phyloP scores from a whole-genome alignment of 2,329 filamentous ascomycete genomes.

The Setomelanomma holmii region DNA sequence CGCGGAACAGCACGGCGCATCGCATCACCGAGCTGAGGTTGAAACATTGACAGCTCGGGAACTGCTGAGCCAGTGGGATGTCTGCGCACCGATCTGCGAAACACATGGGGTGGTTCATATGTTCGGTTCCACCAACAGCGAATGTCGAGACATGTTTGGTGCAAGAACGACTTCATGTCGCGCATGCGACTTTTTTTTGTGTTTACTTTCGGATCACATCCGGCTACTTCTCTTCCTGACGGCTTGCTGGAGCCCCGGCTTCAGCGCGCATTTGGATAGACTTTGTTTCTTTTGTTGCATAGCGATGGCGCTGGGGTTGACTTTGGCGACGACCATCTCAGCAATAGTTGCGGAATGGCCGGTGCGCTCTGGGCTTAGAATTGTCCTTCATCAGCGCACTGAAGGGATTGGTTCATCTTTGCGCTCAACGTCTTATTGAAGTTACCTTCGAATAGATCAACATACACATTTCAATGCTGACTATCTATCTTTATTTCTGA shows the following conservation, averaged over 20 bases:
- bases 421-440: too few species aligned
- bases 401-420: too few species aligned
- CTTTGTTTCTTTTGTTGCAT: not conserved
- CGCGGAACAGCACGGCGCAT: not conserved
- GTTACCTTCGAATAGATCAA: too few species aligned
- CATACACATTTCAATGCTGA: too few species aligned
- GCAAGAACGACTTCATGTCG: not conserved
- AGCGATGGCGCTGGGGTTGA: not conserved
- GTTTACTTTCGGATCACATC: not conserved
- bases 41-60: conserved; percentile 3
- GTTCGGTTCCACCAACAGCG: not conserved
- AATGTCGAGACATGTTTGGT: not conserved
- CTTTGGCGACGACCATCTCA: too few species aligned
- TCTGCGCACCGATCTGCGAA: not conserved
- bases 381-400: too few species aligned
- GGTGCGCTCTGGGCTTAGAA: too few species aligned
- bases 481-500: too few species aligned
- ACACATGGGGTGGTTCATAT: not conserved
- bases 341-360: too few species aligned
- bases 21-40: not conserved
- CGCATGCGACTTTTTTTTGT: not conserved
- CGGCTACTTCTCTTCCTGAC: not conserved
- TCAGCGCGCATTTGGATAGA: not conserved
- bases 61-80: not conserved
- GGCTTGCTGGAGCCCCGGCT: not conserved